These are phyloP conservation scores for Geotrichum siamense DNA, from an alignment of 1,139 yeast species.

Conservation along the genomic window DNA sequence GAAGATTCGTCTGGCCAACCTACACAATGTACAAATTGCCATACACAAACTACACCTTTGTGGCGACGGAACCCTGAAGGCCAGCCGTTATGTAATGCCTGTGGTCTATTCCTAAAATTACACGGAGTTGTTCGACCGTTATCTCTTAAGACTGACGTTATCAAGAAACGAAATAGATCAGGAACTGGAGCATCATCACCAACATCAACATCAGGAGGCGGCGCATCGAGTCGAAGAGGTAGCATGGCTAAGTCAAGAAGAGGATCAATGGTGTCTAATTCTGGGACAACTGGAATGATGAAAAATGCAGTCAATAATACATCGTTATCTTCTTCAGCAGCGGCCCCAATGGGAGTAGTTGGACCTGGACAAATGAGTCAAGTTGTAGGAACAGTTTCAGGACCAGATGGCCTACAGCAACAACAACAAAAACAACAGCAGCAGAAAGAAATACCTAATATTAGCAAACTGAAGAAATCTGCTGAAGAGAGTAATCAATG, in stretches of 20 bases:
- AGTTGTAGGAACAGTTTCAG: conserved; percentile 12
- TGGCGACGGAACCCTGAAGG: conserved; percentile 95
- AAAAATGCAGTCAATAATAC: conserved; percentile 4
- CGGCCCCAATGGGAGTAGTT: no score
- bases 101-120: conserved; percentile 82
- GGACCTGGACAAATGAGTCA: no score
- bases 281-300: conserved; percentile 9
- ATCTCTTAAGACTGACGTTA: conserved; percentile 84
- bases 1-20: conserved; percentile 16
- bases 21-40: conserved; percentile 71
- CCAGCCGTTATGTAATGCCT: conserved; percentile 89
- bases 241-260: not conserved
- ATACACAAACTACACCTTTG: conserved; percentile 86
- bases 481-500: conserved; percentile 25
- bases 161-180: conserved; percentile 58
- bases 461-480: conserved; percentile 8
- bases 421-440: conserved; percentile 9
- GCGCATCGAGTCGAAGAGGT: conserved; percentile 8
- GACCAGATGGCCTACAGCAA: conserved; percentile 13
- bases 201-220: not conserved
- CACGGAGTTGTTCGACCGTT: conserved; percentile 94
- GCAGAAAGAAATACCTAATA: conserved; percentile 6
- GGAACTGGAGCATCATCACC: conserved; percentile 14
- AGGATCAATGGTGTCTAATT: conserved; percentile 2
- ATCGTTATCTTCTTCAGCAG: no score